Evolutionary conservation across 306 rosid genomes (phyloP).

Genomic region (Prunus fruticosa): DNA sequence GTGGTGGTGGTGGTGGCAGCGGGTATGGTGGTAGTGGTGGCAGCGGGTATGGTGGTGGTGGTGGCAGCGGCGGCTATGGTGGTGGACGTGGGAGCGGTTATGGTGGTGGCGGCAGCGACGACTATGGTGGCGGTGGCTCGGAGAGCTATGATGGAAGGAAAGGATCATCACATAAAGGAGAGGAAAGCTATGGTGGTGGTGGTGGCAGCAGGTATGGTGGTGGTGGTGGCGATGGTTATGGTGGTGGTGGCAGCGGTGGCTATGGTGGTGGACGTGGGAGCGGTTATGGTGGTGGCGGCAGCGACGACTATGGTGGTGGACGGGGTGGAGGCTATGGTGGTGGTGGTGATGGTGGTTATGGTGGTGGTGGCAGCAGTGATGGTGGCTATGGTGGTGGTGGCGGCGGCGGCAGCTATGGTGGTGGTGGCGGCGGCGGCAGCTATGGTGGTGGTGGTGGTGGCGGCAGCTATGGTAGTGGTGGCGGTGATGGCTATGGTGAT

Average conservation of each 20-base stretch:
- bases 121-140: neutral
- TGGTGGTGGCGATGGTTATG: no score
- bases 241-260: neutral
- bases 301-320: no score
- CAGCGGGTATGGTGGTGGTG: no score
- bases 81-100: no score
- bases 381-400: neutral
- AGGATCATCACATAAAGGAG: neutral
- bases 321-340: neutral
- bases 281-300: neutral
- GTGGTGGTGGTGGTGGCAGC: neutral
- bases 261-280: neutral
- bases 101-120: neutral
- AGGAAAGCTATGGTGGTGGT: neutral
- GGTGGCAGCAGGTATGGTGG: neutral
- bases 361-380: neutral
- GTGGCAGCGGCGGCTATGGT: no score
- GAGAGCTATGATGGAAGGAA: neutral
- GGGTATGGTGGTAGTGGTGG: no score
- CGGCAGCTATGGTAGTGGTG: neutral
- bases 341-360: neutral
- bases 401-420: neutral
- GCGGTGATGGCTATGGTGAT: neutral
- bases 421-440: neutral
- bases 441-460: neutral